Evolutionary conservation across 2,329 filamentous ascomycete species (phyloP).

Genomic region (Pleomassaria siparia): DNA sequence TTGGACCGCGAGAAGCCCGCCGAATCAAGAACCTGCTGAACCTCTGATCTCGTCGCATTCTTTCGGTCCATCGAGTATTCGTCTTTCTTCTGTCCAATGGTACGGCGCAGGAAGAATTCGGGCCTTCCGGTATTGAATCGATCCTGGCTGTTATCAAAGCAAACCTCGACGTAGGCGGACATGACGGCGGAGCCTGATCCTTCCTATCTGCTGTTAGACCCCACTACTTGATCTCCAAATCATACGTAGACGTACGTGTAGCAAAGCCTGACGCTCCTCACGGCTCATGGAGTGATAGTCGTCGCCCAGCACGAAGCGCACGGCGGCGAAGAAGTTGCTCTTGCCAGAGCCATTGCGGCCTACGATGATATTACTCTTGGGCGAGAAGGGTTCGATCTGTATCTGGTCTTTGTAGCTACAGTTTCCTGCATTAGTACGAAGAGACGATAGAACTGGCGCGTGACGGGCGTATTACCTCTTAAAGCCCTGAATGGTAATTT

Average conservation of each 20-base stretch:
- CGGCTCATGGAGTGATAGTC: constrained; percentile 94
- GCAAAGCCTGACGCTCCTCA: constrained; percentile 89
- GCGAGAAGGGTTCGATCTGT: constrained; percentile 96
- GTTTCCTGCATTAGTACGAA: constrained; percentile 14
- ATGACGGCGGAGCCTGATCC: constrained; percentile 96
- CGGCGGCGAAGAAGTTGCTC: constrained; percentile 99
- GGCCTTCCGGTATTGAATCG: constrained; percentile 92
- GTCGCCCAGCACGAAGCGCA: constrained; percentile 97
- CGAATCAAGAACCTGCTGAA: constrained; percentile 92
- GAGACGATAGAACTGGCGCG: not conserved
- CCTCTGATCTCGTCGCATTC: constrained; percentile 90
- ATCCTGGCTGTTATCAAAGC: constrained; percentile 96
- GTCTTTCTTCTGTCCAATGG: constrained; percentile 96
- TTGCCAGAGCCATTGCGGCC: constrained; percentile 99
- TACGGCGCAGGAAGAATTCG: constrained; percentile 86
- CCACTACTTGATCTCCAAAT: not conserved
- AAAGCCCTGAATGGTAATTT: constrained; percentile 99
- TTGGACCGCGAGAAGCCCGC: constrained; percentile 97
- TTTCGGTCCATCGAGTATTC: constrained; percentile 98
- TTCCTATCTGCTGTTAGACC: constrained; percentile 58
- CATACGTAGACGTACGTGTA: constrained; percentile 62
- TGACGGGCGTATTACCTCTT: constrained; percentile 72
- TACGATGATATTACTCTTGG: constrained; percentile 97
- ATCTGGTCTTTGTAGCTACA: constrained; percentile 98
- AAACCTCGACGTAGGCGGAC: constrained; percentile 99